Evolutionary conservation across 345 rosid genomes (phyloP), one percentile per base, ranked within the genome.

Genomic region (Hibiscus syriacus): DNA sequence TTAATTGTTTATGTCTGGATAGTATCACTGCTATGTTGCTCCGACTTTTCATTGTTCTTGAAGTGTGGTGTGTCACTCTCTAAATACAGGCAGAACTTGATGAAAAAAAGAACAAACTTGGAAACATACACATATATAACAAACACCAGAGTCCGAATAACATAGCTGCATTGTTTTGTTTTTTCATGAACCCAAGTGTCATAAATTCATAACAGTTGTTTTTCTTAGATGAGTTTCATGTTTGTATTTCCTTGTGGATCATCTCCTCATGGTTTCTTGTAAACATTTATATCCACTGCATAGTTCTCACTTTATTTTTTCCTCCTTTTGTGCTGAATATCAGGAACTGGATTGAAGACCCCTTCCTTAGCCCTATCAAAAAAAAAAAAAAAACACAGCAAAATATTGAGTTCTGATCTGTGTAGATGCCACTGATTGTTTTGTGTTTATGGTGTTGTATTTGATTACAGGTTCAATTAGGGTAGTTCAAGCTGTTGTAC

Each of bases 401-500:
- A 11, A 23, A 12, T 23, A 12, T 41, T 4, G 25, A 19, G 27
- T 39, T 39, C 41, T 7, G 43, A 16, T 25, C 45, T n/a, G 55
- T 45, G 1, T 20, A 61, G 30, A 61, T 61, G 2, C 45, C 2
- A 2, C 5, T 61, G 0, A 11, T 41, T 66, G 16, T 66, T 29
- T 30, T 16, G 6, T 45, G 20, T 43, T 27, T 38, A 55, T 8
- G 50, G 43, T 68, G 14, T 56, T 43, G 16, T 43, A 17, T 52
- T 10, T 17, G 41, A 69, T 61, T 56, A 68, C 54, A 88, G 96
- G 98, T 74, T 43, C 96, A 5, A 73, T 88, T 77, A 88, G 98
- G 75, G 48, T 93, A 85, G 79, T 90, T 66, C 98, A 90, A 80
- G 88, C 91, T 57, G 94, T 86, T 50, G 90, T 82, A 20, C 94